Evolutionary conservation across 73 alveolate genomes (phyloP), one percentile per base, ranked within the genome.

Genomic region (Breviolum minutum): DNA sequence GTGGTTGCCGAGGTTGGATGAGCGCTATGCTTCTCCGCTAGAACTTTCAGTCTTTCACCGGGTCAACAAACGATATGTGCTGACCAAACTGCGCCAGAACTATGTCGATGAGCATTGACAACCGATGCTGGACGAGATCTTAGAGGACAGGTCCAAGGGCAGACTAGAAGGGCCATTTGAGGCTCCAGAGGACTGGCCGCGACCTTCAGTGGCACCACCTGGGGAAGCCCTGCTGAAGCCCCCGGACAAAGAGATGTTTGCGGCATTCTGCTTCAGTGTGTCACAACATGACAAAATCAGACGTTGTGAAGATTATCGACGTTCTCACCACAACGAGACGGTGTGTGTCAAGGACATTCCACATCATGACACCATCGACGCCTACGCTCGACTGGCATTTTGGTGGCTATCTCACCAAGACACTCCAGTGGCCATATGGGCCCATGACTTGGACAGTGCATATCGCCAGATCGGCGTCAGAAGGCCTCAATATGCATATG

Each of bases 381-480:
- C 48, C 24, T 84, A n/a, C 22, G 13, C 24, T 16, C 54, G 13
- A 17, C 6, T 63, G 24, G 77, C 77, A 2, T 54, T 3, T 17
- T 6, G 16, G 24, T 26, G 6, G 63, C 22, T n/a, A 16, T 32
- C n/a, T n/a, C n/a, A 6, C 7, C 24, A 54, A 12, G 54, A 11
- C 7, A 7, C 2, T 16, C 7, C 7, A 6, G 61, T 20, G 30
- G 10, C 8, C 10, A 12, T 61, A 0, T 84, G 94, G 94, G 26
- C 54, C 1, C 94, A 84, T 5, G 94, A 84, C 62, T 61, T 62
- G 30, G 68, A 84, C 11, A 77, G 63, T 0, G 94, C 94, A 3
- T 84, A 84, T n/a, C 20, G 94, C 8, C 97, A 90, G n/a, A 71
- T 66, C 9, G 79, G 88, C 4, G 77, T 90, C 63, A 30, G 66